Base-by-base conservation (phyloP, 2,329 filamentous ascomycete genomes). In the Phaeosphaeriaceae sp. region DNA sequence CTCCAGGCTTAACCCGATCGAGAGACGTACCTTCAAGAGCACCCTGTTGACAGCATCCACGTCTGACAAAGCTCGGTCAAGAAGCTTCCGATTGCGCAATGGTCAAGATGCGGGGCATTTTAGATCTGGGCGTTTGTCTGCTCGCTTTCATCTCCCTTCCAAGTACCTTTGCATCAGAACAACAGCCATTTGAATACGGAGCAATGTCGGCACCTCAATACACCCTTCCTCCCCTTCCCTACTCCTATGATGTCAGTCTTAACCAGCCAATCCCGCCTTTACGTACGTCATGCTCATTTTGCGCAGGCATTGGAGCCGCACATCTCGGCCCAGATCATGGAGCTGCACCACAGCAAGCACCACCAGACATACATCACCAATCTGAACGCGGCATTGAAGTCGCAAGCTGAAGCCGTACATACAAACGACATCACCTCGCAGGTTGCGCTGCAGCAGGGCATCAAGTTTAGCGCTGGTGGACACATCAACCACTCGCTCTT, bases 401-500 rank as follows among this genome's bases (percentile, higher is more conserved):
- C 85, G 15, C 88, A 91, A 62, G 79, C 83, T 51, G 77, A 82
- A 4, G 87, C 89, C 17, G 79, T 85, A 2, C 74, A 81, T 22
- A 79, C 83, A 42, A 81, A 83, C 63, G 86, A 92, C 65, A 83
- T 91, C 53, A 80, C 86, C 4, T 79, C 83, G 3, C 88, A 92
- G 66, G 85, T 92, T 55, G 80, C 85, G 19, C 84, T 92, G n/a
- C 88, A 90, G 68, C 81, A 84, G 19, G 86, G 86, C 61, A 88
- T 96, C 81, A 91, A 90, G 71, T 97, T 96, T 85, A 92, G 96
- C 76, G 93, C 90, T 49, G 93, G 93, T 45, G 93, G 93, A 7
- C 93, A 97, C 82, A 89, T 96, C 80, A 97, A 97, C 82, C 93
- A 97, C 83, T 89, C 88, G 0, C 87, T 97, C 36, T 97, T 97